Evolutionary conservation across 495 filamentous ascomycete species (phyloP).

Genomic region (Penicillium longicatenatum): DNA sequence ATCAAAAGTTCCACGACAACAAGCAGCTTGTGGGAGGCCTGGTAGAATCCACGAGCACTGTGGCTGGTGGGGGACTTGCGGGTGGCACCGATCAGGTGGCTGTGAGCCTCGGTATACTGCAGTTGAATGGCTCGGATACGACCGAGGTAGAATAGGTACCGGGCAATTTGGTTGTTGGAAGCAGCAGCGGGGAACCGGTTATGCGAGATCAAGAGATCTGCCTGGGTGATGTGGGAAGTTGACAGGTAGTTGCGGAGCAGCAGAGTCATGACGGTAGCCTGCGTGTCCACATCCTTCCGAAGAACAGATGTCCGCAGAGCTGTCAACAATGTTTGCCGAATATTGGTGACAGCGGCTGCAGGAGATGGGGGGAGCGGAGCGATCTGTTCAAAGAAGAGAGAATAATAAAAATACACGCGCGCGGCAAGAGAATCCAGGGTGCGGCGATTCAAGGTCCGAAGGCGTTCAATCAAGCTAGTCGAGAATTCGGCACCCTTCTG

Average conservation of each 20-base stretch:
- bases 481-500: conserved; percentile 84
- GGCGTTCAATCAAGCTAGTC: conserved; percentile 71
- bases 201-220: conserved; percentile 91
- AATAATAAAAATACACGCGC: conserved; percentile 97
- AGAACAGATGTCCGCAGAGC: conserved; percentile 92
- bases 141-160: conserved; percentile 94
- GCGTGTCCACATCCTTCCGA: conserved; percentile 93
- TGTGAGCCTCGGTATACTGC: conserved; percentile 94
- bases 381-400: conserved; percentile 88
- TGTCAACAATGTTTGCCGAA: conserved; percentile 81
- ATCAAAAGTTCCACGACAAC: conserved; percentile 96
- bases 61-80: conserved; percentile 90
- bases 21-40: conserved; percentile 89
- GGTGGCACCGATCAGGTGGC: conserved; percentile 86
- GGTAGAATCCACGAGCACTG: conserved; percentile 89
- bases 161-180: conserved; percentile 95
- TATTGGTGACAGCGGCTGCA: conserved; percentile 76
- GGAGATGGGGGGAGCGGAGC: conserved; percentile 84
- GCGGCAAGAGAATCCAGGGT: conserved; percentile 92
- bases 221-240: conserved; percentile 95
- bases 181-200: conserved; percentile 91
- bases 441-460: conserved; percentile 87
- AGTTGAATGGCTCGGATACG: conserved; percentile 96
- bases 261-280: conserved; percentile 91
- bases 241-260: conserved; percentile 94